Conservation (phyloP, 441 rosid genomes). For the Jatropha multifida region DNA sequence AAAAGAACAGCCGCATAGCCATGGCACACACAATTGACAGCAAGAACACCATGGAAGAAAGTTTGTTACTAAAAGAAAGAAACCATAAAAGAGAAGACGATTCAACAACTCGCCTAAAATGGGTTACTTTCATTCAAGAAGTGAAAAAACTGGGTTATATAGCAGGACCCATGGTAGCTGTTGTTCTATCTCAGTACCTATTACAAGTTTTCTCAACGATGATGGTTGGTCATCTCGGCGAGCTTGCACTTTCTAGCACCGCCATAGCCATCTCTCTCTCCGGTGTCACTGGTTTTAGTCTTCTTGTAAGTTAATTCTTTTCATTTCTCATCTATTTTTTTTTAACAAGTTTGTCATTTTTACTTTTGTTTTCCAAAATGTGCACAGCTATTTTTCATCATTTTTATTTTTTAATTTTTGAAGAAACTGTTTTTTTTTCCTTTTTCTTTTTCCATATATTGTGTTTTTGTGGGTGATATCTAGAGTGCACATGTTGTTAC, state of each 20-base stretch:
- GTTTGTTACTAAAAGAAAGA: neutral
- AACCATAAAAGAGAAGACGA: neutral
- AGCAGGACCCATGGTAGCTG: slow-evolving; percentile 46
- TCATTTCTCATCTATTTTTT: neutral
- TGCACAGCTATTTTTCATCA: too few relatives aligned
- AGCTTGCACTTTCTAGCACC: slow-evolving; percentile 48
- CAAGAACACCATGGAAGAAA: slow-evolving; percentile 11
- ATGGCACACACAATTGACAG: neutral
- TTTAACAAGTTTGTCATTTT: neutral
- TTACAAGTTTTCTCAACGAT: slow-evolving; percentile 35
- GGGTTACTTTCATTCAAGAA: slow-evolving; percentile 27
- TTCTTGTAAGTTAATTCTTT: slow-evolving; percentile 27
- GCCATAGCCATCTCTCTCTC: slow-evolving; percentile 47
- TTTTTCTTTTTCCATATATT: too few relatives aligned
- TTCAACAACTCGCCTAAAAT: neutral
- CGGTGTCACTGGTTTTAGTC: slow-evolving; percentile 43
- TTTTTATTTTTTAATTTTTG: too few relatives aligned
- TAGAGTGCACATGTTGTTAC: too few relatives aligned
- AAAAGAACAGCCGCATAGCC: neutral
- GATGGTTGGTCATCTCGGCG: slow-evolving; percentile 50
- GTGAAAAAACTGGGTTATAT: slow-evolving; percentile 29
- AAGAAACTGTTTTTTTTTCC: too few relatives aligned
- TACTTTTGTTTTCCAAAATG: neutral
- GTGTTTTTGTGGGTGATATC: too few relatives aligned
- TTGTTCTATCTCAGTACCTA: slow-evolving; percentile 32